phyloP scores from a whole-genome alignment of 805 yeast species.

The Spathaspora arborariae region DNA sequence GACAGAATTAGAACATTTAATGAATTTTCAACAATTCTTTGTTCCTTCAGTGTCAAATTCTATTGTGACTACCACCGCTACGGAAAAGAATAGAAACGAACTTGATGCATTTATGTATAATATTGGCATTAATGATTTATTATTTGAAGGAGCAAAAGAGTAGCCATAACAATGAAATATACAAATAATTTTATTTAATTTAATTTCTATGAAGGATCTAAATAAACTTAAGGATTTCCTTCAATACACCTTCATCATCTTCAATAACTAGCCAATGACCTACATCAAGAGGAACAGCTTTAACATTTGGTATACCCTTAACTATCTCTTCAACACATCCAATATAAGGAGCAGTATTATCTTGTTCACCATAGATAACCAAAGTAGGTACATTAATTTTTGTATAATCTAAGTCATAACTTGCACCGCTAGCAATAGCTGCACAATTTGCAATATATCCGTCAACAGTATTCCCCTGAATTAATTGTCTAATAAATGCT shows the following conservation, averaged over 20 bases:
- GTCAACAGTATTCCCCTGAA: conserved; percentile 8
- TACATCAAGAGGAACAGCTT: conserved; percentile 2
- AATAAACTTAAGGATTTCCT: conserved; percentile 3
- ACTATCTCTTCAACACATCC: conserved; percentile 8
- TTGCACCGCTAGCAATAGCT: conserved; percentile 8
- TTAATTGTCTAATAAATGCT: conserved; percentile 11
- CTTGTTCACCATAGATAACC: conserved; percentile 11
- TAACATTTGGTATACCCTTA: background rate
- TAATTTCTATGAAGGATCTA: no score
- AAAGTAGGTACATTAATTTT: conserved; percentile 6
- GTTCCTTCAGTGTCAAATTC: conserved; percentile 10
- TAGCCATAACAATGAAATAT: background rate
- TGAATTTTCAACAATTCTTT: conserved; percentile 15
- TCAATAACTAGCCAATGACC: conserved; percentile 13
- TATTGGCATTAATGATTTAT: conserved; percentile 15
- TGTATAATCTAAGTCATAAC: conserved; percentile 7
- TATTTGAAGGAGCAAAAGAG: conserved; percentile 5
- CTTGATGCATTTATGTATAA: conserved; percentile 15
- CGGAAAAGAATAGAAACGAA: background rate
- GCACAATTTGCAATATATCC: conserved; percentile 12
- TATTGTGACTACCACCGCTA: background rate
- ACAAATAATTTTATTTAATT: conserved; percentile 7
- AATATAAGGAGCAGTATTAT: conserved; percentile 9
- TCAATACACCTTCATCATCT: conserved; percentile 5
- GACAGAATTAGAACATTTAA: conserved; percentile 8